Base-by-base conservation (phyloP, 345 rosid genomes). In the Salix dunnii region DNA sequence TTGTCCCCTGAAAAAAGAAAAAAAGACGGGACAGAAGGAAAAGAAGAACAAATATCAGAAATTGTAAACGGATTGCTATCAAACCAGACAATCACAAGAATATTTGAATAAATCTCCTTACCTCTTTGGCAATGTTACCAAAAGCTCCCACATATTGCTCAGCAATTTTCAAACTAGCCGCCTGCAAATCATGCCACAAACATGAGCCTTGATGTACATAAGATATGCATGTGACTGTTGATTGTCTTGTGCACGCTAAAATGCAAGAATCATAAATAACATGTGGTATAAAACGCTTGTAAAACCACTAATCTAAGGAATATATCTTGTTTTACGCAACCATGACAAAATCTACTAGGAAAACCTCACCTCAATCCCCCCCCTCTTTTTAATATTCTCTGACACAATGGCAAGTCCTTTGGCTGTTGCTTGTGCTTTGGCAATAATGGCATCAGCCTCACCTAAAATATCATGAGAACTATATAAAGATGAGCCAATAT, bases 81-180 rank as follows among this genome's bases (percentile, higher is more conserved):
- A 51, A 43, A 70, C 4, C 30, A 63, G 70, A 55, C 18, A 33
- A 28, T 25, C n/a, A 63, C 9, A 40, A 23, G n/a, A 12, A 20
- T 23, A 61, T 28, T 10, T 66, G 30, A 13, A 30, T 61, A 42
- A 27, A 28, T 48, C 64, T 17, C 20, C 16, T 86, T 85, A 93
- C 98, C 95, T 92, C 83, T 83, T 96, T 92, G 71, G 98, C 99
- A 77, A 96, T 91, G 55, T 96, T 89, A 66, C 98, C 81, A 43
- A 93, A 96, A 51, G 99, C 97, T 5, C 86, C 84, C 75, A 93
- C 75, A 75, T 96, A 96, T 73, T 91, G 96, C 77, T 92, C 97
- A 16, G 98, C 97, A 75, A 92, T 75, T 83, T 86, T 96, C 84
- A 91, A 80, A 82, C 96, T 89, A 27, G 97, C 98, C 27, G 98